phyloP scores from a whole-genome alignment of 2,329 filamentous ascomycete genomes.

The Arachnopeziza araneosa region DNA sequence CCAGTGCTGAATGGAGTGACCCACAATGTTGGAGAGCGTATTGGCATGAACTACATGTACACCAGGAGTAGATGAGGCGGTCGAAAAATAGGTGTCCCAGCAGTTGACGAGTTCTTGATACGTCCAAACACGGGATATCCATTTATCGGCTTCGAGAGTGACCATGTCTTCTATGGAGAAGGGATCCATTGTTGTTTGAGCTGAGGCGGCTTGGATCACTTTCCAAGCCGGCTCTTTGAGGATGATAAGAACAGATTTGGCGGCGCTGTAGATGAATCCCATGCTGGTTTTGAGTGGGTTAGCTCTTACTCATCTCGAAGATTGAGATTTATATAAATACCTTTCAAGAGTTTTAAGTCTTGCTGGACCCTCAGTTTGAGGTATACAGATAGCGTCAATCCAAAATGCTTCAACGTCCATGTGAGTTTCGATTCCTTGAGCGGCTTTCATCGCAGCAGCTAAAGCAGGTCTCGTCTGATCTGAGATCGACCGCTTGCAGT shows the following conservation, averaged over 20 bases:
- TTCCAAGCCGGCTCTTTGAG: slow-evolving; percentile 1
- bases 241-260: neutral
- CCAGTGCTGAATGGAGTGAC: too few species aligned
- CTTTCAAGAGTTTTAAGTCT: slow-evolving; percentile 15
- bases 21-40: too few species aligned
- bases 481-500: slow-evolving; percentile 13
- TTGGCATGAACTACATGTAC: too few species aligned
- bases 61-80: too few species aligned
- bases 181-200: neutral
- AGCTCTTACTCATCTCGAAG: neutral
- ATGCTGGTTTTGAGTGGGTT: neutral
- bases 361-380: slow-evolving; percentile 7
- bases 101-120: slow-evolving; percentile 15
- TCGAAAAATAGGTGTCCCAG: neutral
- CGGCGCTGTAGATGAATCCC: slow-evolving; percentile 6
- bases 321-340: neutral
- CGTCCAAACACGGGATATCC: slow-evolving; percentile 17
- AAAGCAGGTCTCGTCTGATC: slow-evolving; percentile 1
- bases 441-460: neutral
- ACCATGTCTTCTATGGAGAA: neutral
- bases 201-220: slow-evolving; percentile 3
- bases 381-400: slow-evolving; percentile 2
- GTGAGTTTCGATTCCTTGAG: neutral
- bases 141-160: slow-evolving; percentile 3
- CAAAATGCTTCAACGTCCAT: slow-evolving; percentile 13